These are phyloP conservation scores for Candida labiduridarum DNA, from an alignment of 1,139 yeast species.

Conservation along the genomic window DNA sequence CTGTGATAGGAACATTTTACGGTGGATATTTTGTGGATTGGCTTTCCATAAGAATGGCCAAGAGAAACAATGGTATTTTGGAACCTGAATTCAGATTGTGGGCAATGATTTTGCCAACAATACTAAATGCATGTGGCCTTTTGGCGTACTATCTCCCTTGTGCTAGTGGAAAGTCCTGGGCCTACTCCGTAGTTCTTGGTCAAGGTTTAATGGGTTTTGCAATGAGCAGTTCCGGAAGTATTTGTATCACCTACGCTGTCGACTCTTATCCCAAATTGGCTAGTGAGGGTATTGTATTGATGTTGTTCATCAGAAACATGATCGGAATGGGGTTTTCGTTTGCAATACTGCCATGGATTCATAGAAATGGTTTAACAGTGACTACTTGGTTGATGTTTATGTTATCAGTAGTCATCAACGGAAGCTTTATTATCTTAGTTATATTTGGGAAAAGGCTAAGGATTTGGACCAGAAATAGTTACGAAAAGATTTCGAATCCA, in stretches of 20 bases:
- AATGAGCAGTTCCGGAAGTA: constrained; percentile 57
- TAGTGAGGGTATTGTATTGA: constrained; percentile 54
- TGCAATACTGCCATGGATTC: constrained; percentile 49
- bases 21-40: constrained; percentile 48
- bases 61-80: constrained; percentile 37
- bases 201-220: constrained; percentile 58
- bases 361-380: constrained; percentile 30
- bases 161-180: constrained; percentile 43
- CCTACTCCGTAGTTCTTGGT: constrained; percentile 54
- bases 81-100: constrained; percentile 45
- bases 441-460: constrained; percentile 41
- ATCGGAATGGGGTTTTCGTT: constrained; percentile 50
- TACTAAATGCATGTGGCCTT: constrained; percentile 43
- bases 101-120: constrained; percentile 38
- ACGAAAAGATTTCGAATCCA: constrained; percentile 18
- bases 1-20: constrained; percentile 40
- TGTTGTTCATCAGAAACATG: constrained; percentile 47
- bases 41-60: constrained; percentile 34
- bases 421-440: constrained; percentile 37
- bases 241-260: constrained; percentile 55
- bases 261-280: constrained; percentile 61
- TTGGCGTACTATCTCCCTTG: constrained; percentile 38
- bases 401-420: constrained; percentile 45
- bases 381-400: constrained; percentile 52
- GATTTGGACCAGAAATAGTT: not conserved